Evolutionary conservation across 129 eudicot genomes (phyloP).

Genomic region (Arctium lappa): DNA sequence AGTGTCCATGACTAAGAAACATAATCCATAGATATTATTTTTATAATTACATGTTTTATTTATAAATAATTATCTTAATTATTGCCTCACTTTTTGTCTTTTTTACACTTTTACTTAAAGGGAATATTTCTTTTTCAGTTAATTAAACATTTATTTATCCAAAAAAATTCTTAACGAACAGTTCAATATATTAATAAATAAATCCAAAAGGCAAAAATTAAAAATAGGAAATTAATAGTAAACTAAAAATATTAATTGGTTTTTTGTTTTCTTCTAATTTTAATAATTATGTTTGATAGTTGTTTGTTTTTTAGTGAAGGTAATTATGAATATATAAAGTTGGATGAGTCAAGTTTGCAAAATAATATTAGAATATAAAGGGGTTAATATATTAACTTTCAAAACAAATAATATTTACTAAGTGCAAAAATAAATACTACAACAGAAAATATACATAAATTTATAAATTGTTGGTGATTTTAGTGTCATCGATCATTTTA

Average conservation of each 20-base stretch:
- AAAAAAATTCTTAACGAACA: constrained; percentile 2
- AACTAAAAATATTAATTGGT: not conserved
- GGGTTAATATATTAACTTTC: not conserved
- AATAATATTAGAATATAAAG: not conserved
- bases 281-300: constrained; percentile 19
- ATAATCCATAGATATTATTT: constrained; percentile 12
- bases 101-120: constrained; percentile 10
- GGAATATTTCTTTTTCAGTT: not conserved
- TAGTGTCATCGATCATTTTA: too few relatives aligned
- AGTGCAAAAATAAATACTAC: too few relatives aligned
- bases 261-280: not conserved
- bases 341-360: not conserved
- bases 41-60: constrained; percentile 7
- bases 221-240: not conserved
- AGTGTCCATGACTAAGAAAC: constrained; percentile 31
- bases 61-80: not conserved
- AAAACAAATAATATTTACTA: not conserved
- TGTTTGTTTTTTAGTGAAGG: constrained; percentile 17
- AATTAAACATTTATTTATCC: not conserved
- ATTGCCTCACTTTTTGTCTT: constrained; percentile 17
- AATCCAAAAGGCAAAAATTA: not conserved
- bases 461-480: too few relatives aligned
- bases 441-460: too few relatives aligned
- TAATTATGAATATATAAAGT: constrained; percentile 16
- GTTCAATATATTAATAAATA: not conserved